Base-by-base conservation (phyloP, 2,329 filamentous ascomycete species). In the Aurifilum marmelostoma region DNA sequence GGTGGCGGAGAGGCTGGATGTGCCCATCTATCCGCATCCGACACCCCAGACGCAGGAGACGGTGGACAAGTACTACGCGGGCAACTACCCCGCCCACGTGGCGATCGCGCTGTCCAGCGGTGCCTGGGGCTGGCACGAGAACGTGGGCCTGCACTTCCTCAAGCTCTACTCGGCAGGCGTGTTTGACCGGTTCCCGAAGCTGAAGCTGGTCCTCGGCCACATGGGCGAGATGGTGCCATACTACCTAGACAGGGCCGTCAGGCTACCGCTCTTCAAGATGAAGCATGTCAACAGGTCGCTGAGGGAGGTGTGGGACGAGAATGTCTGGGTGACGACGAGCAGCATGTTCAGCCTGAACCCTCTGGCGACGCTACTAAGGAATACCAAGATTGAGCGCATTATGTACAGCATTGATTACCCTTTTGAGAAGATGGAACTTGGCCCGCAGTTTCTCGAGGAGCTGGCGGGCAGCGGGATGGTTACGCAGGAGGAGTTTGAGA, bases 191-290 rank as follows among this genome's bases (percentile, higher is more conserved):
- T 84, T 83, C 56, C 86, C 86, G 0, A 77, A 74, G 27, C 74
- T 89, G 11, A 88, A 88, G 73, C 78, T 89, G 60, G 78, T 89
- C 3, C 75, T 87, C 37, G 84, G 84, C 0, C 84, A 87, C 75
- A 81, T 85, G 78, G 80, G 84, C 32, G 83, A 84, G 77, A 78
- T 84, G 79, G 71, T 89, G 0, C 87, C 87, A 0, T 87, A 85
- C 65, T 82, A 85, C 76, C 75, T 89, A 21, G 82, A 86, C 52
- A 80, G 86, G 4, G 80, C 83, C 63, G 67, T 75, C 66, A 71
- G 75, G 27, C 32, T 32, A 21, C 29, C 66, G 7, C 27, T 54
- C 54, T 78, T 75, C 76, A 77, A 79, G 16, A 72, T 76, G n/a
- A 75, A 76, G 69, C 56, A 59, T 37, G 56, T 59, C 56, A 59